Evolutionary conservation across 192 early-diverging fungal species (phyloP), one percentile per base, ranked within the genome.

Genomic region (Geranomyces variabilis): DNA sequence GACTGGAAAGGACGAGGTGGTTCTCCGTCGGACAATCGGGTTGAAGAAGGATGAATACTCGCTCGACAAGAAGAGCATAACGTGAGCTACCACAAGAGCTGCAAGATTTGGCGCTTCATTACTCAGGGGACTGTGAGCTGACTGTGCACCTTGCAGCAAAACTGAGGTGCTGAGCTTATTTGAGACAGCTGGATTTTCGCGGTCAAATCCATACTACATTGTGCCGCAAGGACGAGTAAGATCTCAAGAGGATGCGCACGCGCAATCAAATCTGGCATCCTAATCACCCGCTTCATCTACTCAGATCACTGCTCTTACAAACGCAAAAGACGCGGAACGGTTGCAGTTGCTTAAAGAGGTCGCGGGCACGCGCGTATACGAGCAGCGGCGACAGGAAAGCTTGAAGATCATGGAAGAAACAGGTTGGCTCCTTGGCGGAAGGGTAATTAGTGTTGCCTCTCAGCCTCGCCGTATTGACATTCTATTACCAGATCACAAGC

Each of bases 31-130:
- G 58, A 99, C 93, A 19, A 96, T 99, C 75, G 97, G 97, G 0
- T 75, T 94, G 61, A 96, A 96, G 70, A 96, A 98, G 77, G 97
- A 99, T 70, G 97, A 99, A 83, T 99, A 98, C 74, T 93, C 94
- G n/a, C 75, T 99, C 33, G 97, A 99, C 71, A 86, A 89, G 60
- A 98, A 97, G 78, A 91, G 85, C 76, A 90, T 92, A 10, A 93
- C 91, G 89, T 91, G 48, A 34, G 66, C 17, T n/a, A n/a, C n/a
- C n/a, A 0, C 3, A 0, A n/a, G 8, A 24, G 15, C 10, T 17
- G n/a, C 47, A 63, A 28, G 34, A 26, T 41, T 10, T 41, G 36
- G 36, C 36, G 36, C 10, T 41, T 41, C 3, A 41, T 10, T 10
- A 41, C n/a, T n/a, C n/a, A n/a, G n/a, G n/a, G n/a, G n/a, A 47